Evolutionary conservation across 192 early-diverging fungal genomes (phyloP).

Genomic region (Coemansia sp.): DNA sequence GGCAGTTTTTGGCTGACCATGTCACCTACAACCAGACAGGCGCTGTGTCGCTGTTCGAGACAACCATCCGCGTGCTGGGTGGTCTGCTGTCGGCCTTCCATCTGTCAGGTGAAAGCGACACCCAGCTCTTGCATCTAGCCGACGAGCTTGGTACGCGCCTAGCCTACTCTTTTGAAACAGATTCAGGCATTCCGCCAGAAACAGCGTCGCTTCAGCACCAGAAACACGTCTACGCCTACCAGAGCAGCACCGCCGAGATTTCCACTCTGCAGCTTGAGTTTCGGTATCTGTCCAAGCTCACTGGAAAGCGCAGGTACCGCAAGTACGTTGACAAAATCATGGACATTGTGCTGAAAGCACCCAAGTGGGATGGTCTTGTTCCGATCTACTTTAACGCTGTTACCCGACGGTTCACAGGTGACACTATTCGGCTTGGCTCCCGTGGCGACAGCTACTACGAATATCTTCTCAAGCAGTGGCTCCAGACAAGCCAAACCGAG

Average conservation of each 20-base stretch:
- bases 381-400: slow-evolving; percentile 63
- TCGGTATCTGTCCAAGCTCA: slow-evolving; percentile 80
- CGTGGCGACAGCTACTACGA: slow-evolving; percentile 93
- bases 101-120: slow-evolving; percentile 57
- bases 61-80: slow-evolving; percentile 82
- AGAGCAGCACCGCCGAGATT: slow-evolving; percentile 64
- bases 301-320: slow-evolving; percentile 73
- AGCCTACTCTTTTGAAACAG: slow-evolving; percentile 61
- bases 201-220: slow-evolving; percentile 26
- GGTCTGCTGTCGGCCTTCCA: slow-evolving; percentile 79
- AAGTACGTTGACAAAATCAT: slow-evolving; percentile 65
- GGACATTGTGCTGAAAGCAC: slow-evolving; percentile 22
- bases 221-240: slow-evolving; percentile 15
- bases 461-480: slow-evolving; percentile 89
- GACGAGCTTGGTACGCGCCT: slow-evolving; percentile 74
- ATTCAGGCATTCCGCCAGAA: slow-evolving; percentile 44
- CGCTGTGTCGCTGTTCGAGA: slow-evolving; percentile 77
- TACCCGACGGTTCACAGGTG: slow-evolving; percentile 16
- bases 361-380: slow-evolving; percentile 62
- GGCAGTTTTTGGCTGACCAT: slow-evolving; percentile 63
- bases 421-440: slow-evolving; percentile 33
- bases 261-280: slow-evolving; percentile 87
- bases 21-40: slow-evolving; percentile 67
- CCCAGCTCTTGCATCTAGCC: slow-evolving; percentile 65
- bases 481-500: slow-evolving; percentile 76